phyloP scores from a whole-genome alignment of 768 basidiomycete species.

The Leucocoprinus leucothites region DNA sequence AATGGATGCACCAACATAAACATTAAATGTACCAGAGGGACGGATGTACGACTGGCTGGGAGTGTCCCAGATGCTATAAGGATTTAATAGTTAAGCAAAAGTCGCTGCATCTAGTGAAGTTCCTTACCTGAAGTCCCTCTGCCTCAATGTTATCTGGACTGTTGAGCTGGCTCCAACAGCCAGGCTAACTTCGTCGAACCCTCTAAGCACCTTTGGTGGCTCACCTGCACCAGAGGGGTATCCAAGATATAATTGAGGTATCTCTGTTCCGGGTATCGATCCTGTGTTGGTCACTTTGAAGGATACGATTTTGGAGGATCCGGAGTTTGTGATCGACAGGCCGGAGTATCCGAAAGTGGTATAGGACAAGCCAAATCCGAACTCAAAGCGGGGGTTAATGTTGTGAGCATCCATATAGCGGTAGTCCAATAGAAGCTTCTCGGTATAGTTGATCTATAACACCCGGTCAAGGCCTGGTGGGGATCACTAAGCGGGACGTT shows the following conservation, averaged over 20 bases:
- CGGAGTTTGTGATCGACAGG: slow-evolving; percentile 35
- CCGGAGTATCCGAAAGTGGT: slow-evolving; percentile 66
- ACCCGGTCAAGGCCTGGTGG: neutral
- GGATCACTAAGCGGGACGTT: neutral
- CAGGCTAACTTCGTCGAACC: slow-evolving; percentile 47
- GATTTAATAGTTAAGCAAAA: neutral
- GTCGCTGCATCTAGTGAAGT: neutral
- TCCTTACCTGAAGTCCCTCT: slow-evolving; percentile 44
- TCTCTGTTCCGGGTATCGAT: slow-evolving; percentile 45
- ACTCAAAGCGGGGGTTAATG: slow-evolving; percentile 56
- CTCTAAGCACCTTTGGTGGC: slow-evolving; percentile 46
- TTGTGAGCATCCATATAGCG: slow-evolving; percentile 55
- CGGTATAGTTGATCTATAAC: slow-evolving; percentile 59
- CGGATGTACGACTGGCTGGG: slow-evolving; percentile 46
- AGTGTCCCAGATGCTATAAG: slow-evolving; percentile 49
- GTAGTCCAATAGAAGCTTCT: slow-evolving; percentile 66
- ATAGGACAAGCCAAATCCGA: slow-evolving; percentile 75
- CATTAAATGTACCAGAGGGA: slow-evolving; percentile 48
- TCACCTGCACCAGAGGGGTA: slow-evolving; percentile 45
- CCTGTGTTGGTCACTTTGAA: slow-evolving; percentile 51
- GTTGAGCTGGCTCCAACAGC: slow-evolving; percentile 30
- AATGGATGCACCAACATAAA: slow-evolving; percentile 52
- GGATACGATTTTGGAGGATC: slow-evolving; percentile 30
- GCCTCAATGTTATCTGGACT: slow-evolving; percentile 34
- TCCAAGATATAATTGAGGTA: slow-evolving; percentile 51